Conservation (phyloP, 2,329 filamentous ascomycete genomes). For the Gaeumannomyces sp. region DNA sequence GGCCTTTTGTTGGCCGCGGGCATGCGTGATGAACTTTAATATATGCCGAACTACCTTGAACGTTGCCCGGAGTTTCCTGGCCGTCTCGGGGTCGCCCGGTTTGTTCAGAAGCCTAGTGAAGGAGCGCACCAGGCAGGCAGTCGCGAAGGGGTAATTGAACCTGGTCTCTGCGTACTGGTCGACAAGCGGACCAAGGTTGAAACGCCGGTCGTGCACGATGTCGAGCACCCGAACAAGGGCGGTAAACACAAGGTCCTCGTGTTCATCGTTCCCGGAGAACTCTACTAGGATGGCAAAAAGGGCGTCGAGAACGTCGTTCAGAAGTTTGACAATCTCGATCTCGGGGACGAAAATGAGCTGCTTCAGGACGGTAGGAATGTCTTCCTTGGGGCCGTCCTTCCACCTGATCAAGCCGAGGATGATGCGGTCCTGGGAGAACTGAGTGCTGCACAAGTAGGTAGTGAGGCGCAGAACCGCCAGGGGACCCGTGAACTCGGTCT, state of each 20-base stretch:
- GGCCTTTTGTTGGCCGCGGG: constrained; percentile 75
- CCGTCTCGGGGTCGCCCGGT: constrained; percentile 74
- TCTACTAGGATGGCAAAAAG: constrained; percentile 90
- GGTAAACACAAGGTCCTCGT: constrained; percentile 88
- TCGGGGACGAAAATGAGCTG: constrained; percentile 90
- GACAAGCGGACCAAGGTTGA: constrained; percentile 84
- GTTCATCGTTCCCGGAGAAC: constrained; percentile 83
- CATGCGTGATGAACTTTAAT: constrained; percentile 90
- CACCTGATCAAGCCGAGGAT: constrained; percentile 80
- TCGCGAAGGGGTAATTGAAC: constrained; percentile 92
- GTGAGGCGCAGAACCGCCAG: constrained; percentile 73
- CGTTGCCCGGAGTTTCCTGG: constrained; percentile 78
- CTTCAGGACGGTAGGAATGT: constrained; percentile 68
- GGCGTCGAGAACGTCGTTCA: constrained; percentile 82
- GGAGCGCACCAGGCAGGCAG: constrained; percentile 78
- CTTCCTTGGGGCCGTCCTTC: constrained; percentile 67
- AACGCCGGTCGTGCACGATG: constrained; percentile 90
- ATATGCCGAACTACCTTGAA: constrained; percentile 94
- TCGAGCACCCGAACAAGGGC: constrained; percentile 83
- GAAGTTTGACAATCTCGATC: constrained; percentile 92
- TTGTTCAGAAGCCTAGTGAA: constrained; percentile 79
- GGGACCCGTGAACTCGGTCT: constrained; percentile 71
- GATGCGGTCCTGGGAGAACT: constrained; percentile 86
- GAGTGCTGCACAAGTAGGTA: constrained; percentile 89
- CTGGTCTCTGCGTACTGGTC: constrained; percentile 83